Conservation (phyloP, 805 yeast genomes). For the Hanseniaspora guilliermondii region DNA sequence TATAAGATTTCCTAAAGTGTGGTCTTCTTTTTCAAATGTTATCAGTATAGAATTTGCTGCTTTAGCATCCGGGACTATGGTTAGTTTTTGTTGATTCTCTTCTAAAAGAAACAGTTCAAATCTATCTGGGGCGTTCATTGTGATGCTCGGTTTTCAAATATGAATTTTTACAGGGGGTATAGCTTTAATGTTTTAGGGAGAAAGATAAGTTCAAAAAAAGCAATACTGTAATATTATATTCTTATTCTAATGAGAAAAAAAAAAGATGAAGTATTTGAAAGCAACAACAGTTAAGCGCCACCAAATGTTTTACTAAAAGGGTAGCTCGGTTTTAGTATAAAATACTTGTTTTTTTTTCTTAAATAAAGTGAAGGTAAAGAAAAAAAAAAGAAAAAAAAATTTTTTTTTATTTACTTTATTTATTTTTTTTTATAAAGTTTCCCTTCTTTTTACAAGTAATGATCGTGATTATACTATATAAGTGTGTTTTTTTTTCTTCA, state of each 20-base stretch:
- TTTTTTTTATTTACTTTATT: not conserved
- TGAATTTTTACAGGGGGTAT: not conserved
- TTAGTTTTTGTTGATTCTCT: constrained; percentile 92
- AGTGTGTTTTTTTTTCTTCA: too few species aligned
- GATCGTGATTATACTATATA: too few species aligned
- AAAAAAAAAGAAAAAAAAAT: not conserved
- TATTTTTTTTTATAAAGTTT: not conserved
- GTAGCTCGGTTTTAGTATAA: not conserved
- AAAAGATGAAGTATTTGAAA: not conserved
- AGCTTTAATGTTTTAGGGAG: not conserved
- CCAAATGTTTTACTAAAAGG: not conserved
- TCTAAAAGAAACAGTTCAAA: constrained; percentile 91
- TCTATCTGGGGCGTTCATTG: constrained; percentile 98
- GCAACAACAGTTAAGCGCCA: not conserved
- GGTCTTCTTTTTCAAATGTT: constrained; percentile 94
- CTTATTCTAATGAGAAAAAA: constrained; percentile 1
- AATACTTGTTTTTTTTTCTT: not conserved
- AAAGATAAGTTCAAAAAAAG: too few species aligned
- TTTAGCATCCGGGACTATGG: constrained; percentile 83
- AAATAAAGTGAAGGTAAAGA: not conserved
- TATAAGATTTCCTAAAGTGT: constrained; percentile 82
- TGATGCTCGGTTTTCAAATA: not conserved
- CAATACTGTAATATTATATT: not conserved
- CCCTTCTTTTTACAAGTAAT: not conserved
- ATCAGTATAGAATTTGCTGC: constrained; percentile 90